Evolutionary conservation across 805 yeast genomes (phyloP), one percentile per base, ranked within the genome.

Genomic region (Ogataea sp.): DNA sequence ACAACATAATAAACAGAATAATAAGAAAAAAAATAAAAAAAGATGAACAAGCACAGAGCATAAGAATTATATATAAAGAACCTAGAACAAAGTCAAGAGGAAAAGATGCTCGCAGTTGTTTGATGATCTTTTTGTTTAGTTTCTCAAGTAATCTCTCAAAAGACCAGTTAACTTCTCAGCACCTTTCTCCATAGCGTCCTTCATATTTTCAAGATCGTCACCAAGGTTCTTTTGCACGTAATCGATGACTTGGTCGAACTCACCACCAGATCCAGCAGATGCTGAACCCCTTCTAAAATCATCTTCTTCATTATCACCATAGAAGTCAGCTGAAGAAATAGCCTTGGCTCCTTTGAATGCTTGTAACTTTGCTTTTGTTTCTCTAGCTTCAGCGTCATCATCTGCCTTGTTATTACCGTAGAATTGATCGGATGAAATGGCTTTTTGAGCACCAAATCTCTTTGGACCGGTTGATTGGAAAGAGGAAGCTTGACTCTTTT

Each of bases 371-470:
- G 74, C 56, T 46, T 73, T 72, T 2, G 97, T 97, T 60, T 88
- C 96, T 34, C 71, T 71, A 40, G 82, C 82, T 30, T 85, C 84
- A 2, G 68, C 70, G 47, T 83, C 83, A 53, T 87, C 97, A 54
- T 75, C 86, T 20, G 78, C 66, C 32, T 89, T n/a, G n/a, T n/a
- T 90, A 54, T 95, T 80, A 16, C 96, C 96, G 61, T 93, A 93
- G 53, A 75, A 78, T 65, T 89, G 94, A 62, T 93, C 97, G 2
- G 97, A 89, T 0, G 97, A 93, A 46, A 93, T 93, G 36, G 89
- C 96, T 71, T 86, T 90, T 59, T 89, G 96, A 31, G 66, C 67
- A 41, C 97, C 97, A 57, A 74, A 93, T 65, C 87, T 85, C 53
- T 67, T 70, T 29, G 75, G 78, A 28, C 18, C 31, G 24, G 83